Conservation (phyloP, 2,329 filamentous ascomycete species). For the Magnaporthiopsis incrustans region DNA sequence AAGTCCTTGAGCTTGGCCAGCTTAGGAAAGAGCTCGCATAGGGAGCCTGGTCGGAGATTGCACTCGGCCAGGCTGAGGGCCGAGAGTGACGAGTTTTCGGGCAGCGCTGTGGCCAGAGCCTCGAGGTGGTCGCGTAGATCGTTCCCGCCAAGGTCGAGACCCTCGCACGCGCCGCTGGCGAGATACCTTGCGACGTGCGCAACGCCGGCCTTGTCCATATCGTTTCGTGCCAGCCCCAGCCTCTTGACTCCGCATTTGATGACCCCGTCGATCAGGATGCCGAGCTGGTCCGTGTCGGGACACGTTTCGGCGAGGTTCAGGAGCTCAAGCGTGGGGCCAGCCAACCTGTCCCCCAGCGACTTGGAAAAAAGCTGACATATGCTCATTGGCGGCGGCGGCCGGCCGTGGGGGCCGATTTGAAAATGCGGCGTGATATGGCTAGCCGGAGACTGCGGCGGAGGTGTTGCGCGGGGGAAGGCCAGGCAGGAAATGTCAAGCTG, state of each 20-base stretch:
- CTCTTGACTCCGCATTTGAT: slow-evolving; percentile 68
- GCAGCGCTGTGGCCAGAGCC: slow-evolving; percentile 42
- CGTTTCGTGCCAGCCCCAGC: slow-evolving; percentile 76
- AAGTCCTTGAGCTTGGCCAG: slow-evolving; percentile 64
- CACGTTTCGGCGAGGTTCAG: slow-evolving; percentile 76
- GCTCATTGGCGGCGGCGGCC: slow-evolving; percentile 32
- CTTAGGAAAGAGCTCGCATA: slow-evolving; percentile 68
- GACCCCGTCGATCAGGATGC: slow-evolving; percentile 73
- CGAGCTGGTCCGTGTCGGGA: slow-evolving; percentile 62
- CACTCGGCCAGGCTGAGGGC: slow-evolving; percentile 83
- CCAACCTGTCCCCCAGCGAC: slow-evolving; percentile 69
- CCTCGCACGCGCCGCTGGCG: slow-evolving; percentile 69
- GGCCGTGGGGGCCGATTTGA: slow-evolving; percentile 4
- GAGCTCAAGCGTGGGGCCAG: slow-evolving; percentile 69
- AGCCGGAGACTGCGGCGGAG: background rate
- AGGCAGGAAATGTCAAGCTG: slow-evolving; percentile 81
- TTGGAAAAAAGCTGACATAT: slow-evolving; percentile 62
- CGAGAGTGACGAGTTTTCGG: slow-evolving; percentile 54
- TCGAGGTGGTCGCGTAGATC: slow-evolving; percentile 52
- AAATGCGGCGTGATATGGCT: background rate
- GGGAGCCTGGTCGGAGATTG: slow-evolving; percentile 63
- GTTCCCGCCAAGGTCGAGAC: slow-evolving; percentile 84
- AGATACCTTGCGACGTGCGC: slow-evolving; percentile 71
- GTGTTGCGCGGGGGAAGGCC: slow-evolving; percentile 41
- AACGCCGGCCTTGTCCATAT: slow-evolving; percentile 65